phyloP scores from a whole-genome alignment of 129 eudicot species.

The Tagetes patula region DNA sequence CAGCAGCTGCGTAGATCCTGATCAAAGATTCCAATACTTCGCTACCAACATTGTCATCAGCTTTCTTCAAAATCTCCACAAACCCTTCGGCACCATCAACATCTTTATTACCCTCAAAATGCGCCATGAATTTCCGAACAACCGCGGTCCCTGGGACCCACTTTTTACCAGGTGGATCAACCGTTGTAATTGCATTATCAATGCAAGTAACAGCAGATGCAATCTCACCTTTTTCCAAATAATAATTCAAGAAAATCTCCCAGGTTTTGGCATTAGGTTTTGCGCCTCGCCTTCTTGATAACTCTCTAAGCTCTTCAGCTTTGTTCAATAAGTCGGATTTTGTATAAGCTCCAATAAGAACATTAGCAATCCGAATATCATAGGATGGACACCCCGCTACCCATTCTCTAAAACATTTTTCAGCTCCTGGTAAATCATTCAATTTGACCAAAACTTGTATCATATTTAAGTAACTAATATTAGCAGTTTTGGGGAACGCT shows the following conservation, averaged over 20 bases:
- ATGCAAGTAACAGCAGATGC: constrained; percentile 60
- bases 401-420: constrained; percentile 92
- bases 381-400: constrained; percentile 52
- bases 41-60: constrained; percentile 50
- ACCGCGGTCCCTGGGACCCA: constrained; percentile 57
- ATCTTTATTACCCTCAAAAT: constrained; percentile 66
- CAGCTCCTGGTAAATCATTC: constrained; percentile 94
- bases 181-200: constrained; percentile 57
- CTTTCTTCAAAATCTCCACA: constrained; percentile 55
- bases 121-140: constrained; percentile 51
- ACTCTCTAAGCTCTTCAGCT: constrained; percentile 66
- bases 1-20: constrained; percentile 73
- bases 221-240: constrained; percentile 59
- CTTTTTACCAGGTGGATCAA: constrained; percentile 57
- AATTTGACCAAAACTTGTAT: constrained; percentile 78
- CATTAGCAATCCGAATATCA: constrained; percentile 79
- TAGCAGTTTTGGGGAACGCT: constrained; percentile 77
- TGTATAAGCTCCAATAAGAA: constrained; percentile 67
- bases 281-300: constrained; percentile 58
- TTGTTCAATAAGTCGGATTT: constrained; percentile 57
- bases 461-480: constrained; percentile 85
- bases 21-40: constrained; percentile 70
- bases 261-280: constrained; percentile 92
- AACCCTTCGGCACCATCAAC: constrained; percentile 79
- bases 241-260: constrained; percentile 79